Base-by-base conservation (phyloP, 441 rosid genomes). In the Euphorbia corollata region DNA sequence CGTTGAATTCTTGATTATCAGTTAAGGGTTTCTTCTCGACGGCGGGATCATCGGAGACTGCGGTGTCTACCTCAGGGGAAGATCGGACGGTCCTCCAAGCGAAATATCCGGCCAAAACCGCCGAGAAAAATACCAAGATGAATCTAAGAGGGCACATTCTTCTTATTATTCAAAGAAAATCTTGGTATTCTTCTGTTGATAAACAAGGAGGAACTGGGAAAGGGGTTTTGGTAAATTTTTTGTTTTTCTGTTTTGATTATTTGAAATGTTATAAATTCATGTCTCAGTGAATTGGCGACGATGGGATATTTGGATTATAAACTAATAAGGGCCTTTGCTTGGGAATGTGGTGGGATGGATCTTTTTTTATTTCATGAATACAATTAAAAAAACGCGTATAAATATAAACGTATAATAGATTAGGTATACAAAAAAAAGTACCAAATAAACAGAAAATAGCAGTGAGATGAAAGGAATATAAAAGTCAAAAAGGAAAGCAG, bases 71-170 rank as follows among this genome's bases (percentile, higher is more conserved):
- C 19, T 82, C 93, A 15, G 92, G 80, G 43, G 96, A 78, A 12
- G 91, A 86, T 8, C 81, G 78, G 4, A 85, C 87, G 51, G 92
- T 82, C 75, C 72, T 89, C 96, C 90, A 89, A 0, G 97, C 94
- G 64, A 85, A 65, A 69, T 85, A 91, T 4, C 89, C 96, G 1
- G 97, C 97, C 67, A 91, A 77, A 59, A 86, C 45, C 0, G 94
- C 97, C 0, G 97, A 91, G 84, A 91, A 84, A 68, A 91, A 91
- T 67, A 91, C 96, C 84, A 91, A 62, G 43, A 91, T 68, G 76
- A 91, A 91, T 67, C 95, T 82, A 73, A 88, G 43, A 43, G 97
- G 97, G 75, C 99, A 94, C 99, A 91, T 93, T 34, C 30, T 66
- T 34, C 8, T 3, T 12, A 4, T 13, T 1, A 45, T 9, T 36